A percentile compares a stretch with the other conserved stretches of the same genome.
phyloP scores from a whole-genome alignment of 192 early-diverging fungal species.

The Diversispora eburnea region DNA sequence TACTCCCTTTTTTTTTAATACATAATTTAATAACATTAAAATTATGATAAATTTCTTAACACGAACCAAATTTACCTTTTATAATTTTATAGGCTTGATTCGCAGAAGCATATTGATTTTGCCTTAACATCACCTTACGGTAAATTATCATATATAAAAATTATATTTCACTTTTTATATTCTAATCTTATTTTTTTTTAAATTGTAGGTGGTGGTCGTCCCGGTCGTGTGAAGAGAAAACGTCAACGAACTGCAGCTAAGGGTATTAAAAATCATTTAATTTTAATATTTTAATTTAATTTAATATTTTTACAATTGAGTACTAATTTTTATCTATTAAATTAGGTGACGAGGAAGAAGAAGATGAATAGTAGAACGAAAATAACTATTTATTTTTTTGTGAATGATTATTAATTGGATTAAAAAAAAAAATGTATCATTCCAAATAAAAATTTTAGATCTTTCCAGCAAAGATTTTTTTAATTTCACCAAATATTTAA shows the following conservation, averaged over 20 bases:
- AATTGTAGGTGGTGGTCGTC: conserved; percentile 96
- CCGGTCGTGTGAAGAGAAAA: conserved; percentile 97
- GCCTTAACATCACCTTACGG: conserved; percentile 74
- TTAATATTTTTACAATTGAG: background rate
- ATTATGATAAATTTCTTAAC: conserved; percentile 67
- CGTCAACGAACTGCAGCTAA: conserved; percentile 41
- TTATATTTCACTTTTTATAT: conserved; percentile 30
- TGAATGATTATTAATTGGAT: no score
- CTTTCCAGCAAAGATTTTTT: no score
- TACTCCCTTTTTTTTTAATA: no score
- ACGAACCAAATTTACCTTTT: conserved; percentile 33
- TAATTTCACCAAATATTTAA: no score
- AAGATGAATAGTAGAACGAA: conserved; percentile 18
- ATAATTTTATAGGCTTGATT: conserved; percentile 40
- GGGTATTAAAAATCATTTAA: background rate
- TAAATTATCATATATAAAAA: conserved; percentile 79
- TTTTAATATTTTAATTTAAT: background rate
- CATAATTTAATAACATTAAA: background rate
- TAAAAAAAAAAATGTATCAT: no score
- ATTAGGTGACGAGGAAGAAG: conserved; percentile 28
- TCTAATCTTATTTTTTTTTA: conserved; percentile 54
- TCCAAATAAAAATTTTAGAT: no score
- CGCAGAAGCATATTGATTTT: conserved; percentile 62
- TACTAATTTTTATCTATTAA: background rate
- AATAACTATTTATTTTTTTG: background rate